Conservation (phyloP, 768 basidiomycete species). For the Leccinum incarnatum region DNA sequence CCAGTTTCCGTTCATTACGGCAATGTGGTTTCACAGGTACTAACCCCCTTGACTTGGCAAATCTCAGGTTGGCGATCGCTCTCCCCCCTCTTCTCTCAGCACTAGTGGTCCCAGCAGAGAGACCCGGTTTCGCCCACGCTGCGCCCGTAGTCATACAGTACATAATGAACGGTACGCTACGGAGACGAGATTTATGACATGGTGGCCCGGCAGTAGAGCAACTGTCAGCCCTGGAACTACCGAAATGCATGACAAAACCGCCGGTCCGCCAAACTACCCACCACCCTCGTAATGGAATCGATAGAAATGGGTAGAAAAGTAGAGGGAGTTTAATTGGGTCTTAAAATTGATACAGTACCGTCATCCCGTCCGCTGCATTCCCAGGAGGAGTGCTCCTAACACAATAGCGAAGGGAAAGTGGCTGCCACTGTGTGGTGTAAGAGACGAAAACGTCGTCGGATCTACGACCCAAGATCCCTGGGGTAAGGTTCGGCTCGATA, state of each 20-base stretch:
- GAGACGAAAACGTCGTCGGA: conserved; percentile 12
- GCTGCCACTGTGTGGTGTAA: neutral
- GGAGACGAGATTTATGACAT: neutral
- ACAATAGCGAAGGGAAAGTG: neutral
- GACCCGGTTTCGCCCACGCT: neutral
- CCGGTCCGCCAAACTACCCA: conserved; percentile 16
- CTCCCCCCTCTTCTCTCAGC: neutral
- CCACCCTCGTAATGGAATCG: conserved; percentile 21
- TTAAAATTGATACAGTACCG: neutral
- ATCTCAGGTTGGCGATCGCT: conserved; percentile 25
- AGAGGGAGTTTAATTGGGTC: neutral
- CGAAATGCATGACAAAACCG: conserved; percentile 13
- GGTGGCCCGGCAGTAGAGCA: neutral
- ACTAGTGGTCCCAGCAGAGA: neutral
- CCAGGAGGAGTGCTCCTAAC: neutral
- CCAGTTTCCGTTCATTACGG: conserved; percentile 26
- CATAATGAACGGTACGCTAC: conserved; percentile 11
- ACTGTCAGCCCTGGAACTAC: conserved; percentile 6
- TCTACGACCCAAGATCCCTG: conserved; percentile 17
- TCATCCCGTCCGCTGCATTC: neutral
- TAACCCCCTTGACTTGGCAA: conserved; percentile 11
- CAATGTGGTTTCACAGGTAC: conserved; percentile 13
- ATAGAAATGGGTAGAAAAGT: conserved; percentile 10
- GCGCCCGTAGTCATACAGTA: conserved; percentile 6
- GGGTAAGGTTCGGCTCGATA: conserved; percentile 8